phyloP scores from a whole-genome alignment of 768 basidiomycete genomes.

The Antrodiella citrinella region DNA sequence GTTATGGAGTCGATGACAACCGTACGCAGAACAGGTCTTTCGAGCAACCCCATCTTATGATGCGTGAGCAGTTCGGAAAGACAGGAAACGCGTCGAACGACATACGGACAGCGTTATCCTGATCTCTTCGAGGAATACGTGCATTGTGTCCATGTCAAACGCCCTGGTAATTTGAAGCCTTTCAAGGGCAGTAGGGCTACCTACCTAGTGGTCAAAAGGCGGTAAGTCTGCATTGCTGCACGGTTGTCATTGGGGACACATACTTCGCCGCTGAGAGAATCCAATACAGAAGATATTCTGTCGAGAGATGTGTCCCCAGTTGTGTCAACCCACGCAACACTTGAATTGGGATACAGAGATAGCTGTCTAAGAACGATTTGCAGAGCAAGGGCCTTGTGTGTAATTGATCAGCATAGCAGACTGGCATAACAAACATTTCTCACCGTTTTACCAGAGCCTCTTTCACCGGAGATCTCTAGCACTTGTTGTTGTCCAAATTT shows the following conservation, averaged over 20 bases:
- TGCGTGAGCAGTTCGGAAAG: too few relatives aligned
- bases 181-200: conserved; percentile 31
- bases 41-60: too few relatives aligned
- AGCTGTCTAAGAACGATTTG: conserved; percentile 53
- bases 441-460: conserved; percentile 64
- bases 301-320: conserved; percentile 57
- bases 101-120: conserved; percentile 12
- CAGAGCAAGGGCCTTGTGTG: conserved; percentile 56
- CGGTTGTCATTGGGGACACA: too few relatives aligned
- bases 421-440: conserved; percentile 16
- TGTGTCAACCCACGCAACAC: conserved; percentile 65
- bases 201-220: conserved; percentile 1
- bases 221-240: too few relatives aligned
- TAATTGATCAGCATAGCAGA: too few relatives aligned
- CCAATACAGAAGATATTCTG: conserved; percentile 32
- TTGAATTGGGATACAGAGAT: conserved; percentile 24
- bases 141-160: conserved; percentile 49
- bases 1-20: conserved; percentile 64
- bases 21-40: conserved; percentile 33
- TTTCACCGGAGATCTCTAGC: conserved; percentile 63
- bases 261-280: too few relatives aligned
- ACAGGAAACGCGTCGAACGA: too few relatives aligned
- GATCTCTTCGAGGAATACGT: conserved; percentile 41
- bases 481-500: conserved; percentile 45
- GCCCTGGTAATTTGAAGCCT: conserved; percentile 51